These are phyloP conservation scores for Chimonanthus salicifolius DNA, from an alignment of 164 flowering plant genomes.

Conservation along the genomic window DNA sequence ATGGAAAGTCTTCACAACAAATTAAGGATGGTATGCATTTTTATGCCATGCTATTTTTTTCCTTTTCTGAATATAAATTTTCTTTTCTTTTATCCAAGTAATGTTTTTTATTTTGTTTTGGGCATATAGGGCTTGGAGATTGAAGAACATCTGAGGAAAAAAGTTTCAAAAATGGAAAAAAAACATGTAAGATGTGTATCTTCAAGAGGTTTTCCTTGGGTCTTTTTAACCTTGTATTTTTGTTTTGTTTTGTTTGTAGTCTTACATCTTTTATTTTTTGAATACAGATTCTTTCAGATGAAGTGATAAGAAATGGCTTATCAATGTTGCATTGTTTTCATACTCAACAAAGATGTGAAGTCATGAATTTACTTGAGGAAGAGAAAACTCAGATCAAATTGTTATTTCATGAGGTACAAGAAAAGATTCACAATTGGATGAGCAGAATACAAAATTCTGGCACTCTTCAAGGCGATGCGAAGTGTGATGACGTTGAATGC, in stretches of 20 bases:
- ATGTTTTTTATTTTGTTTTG: neutral
- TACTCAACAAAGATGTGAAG: constrained; percentile 37
- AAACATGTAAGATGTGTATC: constrained; percentile 44
- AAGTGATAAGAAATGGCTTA: constrained; percentile 35
- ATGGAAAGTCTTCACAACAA: constrained; percentile 60
- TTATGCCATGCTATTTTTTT: no score
- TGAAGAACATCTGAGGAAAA: constrained; percentile 74
- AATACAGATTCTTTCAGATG: constrained; percentile 44
- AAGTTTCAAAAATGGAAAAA: constrained; percentile 50
- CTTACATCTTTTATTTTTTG: neutral
- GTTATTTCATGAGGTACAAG: constrained; percentile 28
- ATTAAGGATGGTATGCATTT: constrained; percentile 51
- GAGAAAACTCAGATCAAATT: constrained; percentile 40
- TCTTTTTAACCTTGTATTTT: neutral
- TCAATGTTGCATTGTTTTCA: constrained; percentile 41
- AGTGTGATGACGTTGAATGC: constrained; percentile 43
- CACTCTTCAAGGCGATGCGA: constrained; percentile 24
- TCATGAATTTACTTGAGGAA: constrained; percentile 49
- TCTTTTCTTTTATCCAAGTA: neutral
- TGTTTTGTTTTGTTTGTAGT: neutral
- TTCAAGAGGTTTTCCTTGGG: constrained; percentile 2
- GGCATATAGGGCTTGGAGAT: constrained; percentile 77
- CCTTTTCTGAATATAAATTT: neutral
- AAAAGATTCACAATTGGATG: constrained; percentile 30
- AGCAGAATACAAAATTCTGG: constrained; percentile 14